Conservation (phyloP, 176 grass and related monocot genomes). For the Poa annua region DNA sequence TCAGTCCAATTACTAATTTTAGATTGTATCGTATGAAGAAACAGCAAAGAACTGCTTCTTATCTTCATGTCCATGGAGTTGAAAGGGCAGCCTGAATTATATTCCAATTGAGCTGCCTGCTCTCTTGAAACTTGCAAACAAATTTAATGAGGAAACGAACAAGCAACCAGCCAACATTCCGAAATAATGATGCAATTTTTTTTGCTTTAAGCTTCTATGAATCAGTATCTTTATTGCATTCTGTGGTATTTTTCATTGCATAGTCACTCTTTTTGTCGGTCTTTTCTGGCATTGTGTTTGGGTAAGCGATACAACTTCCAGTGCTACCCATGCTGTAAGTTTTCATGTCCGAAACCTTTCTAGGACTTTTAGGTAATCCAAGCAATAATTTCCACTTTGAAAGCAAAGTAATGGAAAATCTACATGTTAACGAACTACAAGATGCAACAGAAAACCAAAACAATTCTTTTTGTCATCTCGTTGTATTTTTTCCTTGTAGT, state of each 20-base stretch:
- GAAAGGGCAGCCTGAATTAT: not conserved
- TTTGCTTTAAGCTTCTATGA: not conserved
- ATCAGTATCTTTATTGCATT: not conserved
- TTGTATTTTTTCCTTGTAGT: constrained; percentile 13
- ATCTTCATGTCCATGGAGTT: constrained; percentile 17
- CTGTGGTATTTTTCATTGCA: not conserved
- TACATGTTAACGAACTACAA: constrained; percentile 10
- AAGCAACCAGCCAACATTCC: not conserved
- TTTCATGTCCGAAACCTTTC: not conserved
- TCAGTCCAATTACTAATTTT: constrained; percentile 8
- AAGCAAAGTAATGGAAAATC: not conserved
- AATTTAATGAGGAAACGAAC: not conserved
- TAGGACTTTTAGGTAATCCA: not conserved
- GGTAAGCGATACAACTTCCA: not conserved
- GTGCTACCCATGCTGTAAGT: not conserved
- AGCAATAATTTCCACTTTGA: not conserved
- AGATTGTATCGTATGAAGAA: not conserved
- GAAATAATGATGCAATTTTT: not conserved
- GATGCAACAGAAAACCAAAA: constrained; percentile 4
- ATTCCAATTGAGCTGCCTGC: not conserved
- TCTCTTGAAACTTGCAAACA: constrained; percentile 10
- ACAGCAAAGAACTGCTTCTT: constrained; percentile 24
- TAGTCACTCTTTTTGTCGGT: constrained; percentile 19
- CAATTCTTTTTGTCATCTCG: not conserved
- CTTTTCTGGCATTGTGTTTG: constrained; percentile 20